Conservation (phyloP, 495 filamentous ascomycete genomes). For the Durotheca rogersii region DNA sequence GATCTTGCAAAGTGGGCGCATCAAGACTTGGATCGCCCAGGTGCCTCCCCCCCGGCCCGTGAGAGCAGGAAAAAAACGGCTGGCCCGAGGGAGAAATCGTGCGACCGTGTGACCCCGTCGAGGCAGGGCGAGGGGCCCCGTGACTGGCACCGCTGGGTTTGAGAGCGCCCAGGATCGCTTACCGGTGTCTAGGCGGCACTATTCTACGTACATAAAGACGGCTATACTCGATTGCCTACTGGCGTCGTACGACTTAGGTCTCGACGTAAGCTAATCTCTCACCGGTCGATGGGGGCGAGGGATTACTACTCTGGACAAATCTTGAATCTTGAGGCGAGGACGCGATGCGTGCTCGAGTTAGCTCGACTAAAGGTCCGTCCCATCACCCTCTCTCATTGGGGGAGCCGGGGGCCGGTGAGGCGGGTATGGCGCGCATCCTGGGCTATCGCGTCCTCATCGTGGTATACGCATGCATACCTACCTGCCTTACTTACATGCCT, state of each 20-base stretch:
- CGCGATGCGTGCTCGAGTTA: too few species aligned
- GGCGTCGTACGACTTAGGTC: slow-evolving; percentile 20
- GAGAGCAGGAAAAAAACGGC: neutral
- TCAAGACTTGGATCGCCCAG: slow-evolving; percentile 8
- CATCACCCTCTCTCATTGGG: too few species aligned
- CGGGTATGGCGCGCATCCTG: too few species aligned
- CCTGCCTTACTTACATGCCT: neutral
- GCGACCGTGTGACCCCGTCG: slow-evolving; percentile 20
- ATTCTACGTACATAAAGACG: neutral
- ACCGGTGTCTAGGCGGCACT: neutral
- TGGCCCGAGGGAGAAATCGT: neutral
- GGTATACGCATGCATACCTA: neutral
- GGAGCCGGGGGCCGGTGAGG: too few species aligned
- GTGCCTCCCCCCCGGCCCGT: neutral
- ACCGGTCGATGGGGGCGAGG: slow-evolving; percentile 16
- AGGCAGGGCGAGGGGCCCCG: slow-evolving; percentile 12
- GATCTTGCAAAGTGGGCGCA: slow-evolving; percentile 25
- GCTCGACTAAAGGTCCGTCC: too few species aligned
- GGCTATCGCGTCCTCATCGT: neutral
- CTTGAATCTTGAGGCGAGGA: slow-evolving; percentile 23
- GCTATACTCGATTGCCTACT: slow-evolving; percentile 9
- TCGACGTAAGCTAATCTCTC: slow-evolving; percentile 19
- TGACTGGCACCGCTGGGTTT: slow-evolving; percentile 13
- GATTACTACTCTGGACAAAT: slow-evolving; percentile 15
- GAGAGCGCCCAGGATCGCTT: slow-evolving; percentile 1